These are phyloP conservation scores for Nannochloris sp. DNA, from an alignment of 139 green algal species.

Conservation along the genomic window DNA sequence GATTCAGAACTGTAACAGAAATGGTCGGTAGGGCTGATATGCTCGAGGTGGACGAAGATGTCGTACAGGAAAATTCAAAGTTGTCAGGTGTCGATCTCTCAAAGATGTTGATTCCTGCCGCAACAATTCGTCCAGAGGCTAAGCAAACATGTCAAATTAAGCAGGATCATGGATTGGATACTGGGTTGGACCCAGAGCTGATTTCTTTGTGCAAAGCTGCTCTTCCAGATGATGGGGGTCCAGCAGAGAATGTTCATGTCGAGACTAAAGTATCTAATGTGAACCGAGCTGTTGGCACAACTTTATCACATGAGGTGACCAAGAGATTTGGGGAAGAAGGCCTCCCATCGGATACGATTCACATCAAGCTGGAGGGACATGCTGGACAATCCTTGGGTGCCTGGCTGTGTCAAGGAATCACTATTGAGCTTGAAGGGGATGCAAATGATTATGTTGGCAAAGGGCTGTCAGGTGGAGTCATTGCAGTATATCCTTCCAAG, in stretches of 20 bases:
- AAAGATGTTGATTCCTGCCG: constrained; percentile 71
- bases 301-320: constrained; percentile 80
- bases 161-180: constrained; percentile 82
- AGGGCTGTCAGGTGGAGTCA: constrained; percentile 66
- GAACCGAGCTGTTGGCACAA: constrained; percentile 81
- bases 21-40: constrained; percentile 88
- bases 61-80: constrained; percentile 60
- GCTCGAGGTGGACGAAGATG: constrained; percentile 54
- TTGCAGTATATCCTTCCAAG: constrained; percentile 70
- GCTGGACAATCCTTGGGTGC: constrained; percentile 83
- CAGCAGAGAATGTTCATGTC: constrained; percentile 50
- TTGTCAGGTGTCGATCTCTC: constrained; percentile 68
- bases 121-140: constrained; percentile 67
- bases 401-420: constrained; percentile 72
- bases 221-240: constrained; percentile 13
- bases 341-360: constrained; percentile 77
- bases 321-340: constrained; percentile 69
- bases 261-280: constrained; percentile 74
- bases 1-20: constrained; percentile 72
- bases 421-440: constrained; percentile 82
- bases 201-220: constrained; percentile 61
- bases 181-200: constrained; percentile 70
- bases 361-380: constrained; percentile 78
- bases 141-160: constrained; percentile 55
- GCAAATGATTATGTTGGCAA: constrained; percentile 96